A percentile compares a stretch with the other conserved stretches of the same genome.
Evolutionary conservation across 257 asterid species (phyloP).

Genomic region (Penstemon barbatus): DNA sequence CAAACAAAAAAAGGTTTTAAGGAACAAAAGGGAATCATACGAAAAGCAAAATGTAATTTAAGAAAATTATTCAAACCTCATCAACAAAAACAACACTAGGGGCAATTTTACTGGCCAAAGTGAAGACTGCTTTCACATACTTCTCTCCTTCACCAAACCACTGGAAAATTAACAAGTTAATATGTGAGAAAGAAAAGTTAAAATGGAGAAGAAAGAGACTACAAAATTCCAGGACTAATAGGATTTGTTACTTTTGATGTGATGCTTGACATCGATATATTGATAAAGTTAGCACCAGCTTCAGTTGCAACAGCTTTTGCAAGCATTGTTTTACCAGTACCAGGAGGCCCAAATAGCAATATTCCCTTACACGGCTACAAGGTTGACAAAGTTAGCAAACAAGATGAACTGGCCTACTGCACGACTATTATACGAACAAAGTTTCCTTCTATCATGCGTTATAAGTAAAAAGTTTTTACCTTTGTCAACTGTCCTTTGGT

Average conservation of each 20-base stretch:
- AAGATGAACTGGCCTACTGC: neutral
- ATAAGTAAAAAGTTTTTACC: conserved; percentile 32
- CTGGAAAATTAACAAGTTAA: conserved; percentile 33
- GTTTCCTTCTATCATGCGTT: neutral
- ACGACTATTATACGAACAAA: neutral
- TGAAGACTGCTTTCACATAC: conserved; percentile 56
- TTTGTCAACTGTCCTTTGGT: conserved; percentile 55
- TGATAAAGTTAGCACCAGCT: conserved; percentile 48
- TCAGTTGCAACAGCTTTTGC: conserved; percentile 62
- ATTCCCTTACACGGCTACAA: conserved; percentile 61
- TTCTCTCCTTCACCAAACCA: conserved; percentile 64
- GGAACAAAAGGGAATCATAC: neutral
- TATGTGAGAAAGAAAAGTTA: neutral
- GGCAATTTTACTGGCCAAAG: conserved; percentile 52
- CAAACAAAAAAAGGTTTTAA: neutral
- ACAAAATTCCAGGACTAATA: conserved; percentile 9
- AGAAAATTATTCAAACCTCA: conserved; percentile 37
- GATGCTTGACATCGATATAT: conserved; percentile 57
- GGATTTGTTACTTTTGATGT: conserved; percentile 44
- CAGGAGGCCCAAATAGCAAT: conserved; percentile 62
- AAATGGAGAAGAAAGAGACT: conserved; percentile 4
- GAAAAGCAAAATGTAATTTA: neutral
- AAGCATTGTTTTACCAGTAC: conserved; percentile 58
- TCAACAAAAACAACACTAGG: conserved; percentile 61
- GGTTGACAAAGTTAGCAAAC: conserved; percentile 22